Base-by-base conservation (phyloP, 2,329 filamentous ascomycete genomes). In the Diaporthe vaccinii region DNA sequence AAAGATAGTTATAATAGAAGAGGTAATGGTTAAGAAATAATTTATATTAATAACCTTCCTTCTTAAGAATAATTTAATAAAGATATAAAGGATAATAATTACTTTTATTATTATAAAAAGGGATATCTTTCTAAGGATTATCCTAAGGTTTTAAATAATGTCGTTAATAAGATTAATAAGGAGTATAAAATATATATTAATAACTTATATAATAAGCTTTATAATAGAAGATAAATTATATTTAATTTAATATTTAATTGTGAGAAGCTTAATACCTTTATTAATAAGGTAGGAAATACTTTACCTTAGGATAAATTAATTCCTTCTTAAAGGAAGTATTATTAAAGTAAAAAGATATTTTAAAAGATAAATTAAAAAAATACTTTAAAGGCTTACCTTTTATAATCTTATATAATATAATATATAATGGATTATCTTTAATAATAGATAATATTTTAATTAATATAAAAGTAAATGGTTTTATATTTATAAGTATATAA, bases 401-500 rank as follows among this genome's bases (percentile, higher is more conserved):
- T 36, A 36, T 36, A 36, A 36, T 36, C 8, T 9, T 36, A 36
- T 36, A 36, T 36, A 36, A 36, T 36, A 36, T 36, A 36, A 36
- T 10, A 36, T 36, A 36, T 36, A 36, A 36, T 36, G 10, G 10
- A 36, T 36, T 36, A 36, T 36, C 1, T 36, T 36, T 36, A 36
- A 36, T 36, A 36, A 36, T 10, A 36, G 10, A 36, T 36, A 36
- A 10, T 36, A 2, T 2, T 10, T 36, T 36, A 36, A 36, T 46
- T 46, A 22, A 44, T 44, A 67, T 67, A 67, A 67, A 22, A 67
- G 25, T 22, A 31, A 67, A 28, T 34, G n/a, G 25, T 3, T 49
- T 22, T 44, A 67, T 67, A 49, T 67, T 67, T 67, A 49, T 49
- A 49, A 67, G 15, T 49, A 49, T 67, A 67, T 22, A 34, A 4